Conservation (phyloP, 192 early-diverging fungal species). For the Backusella macrospora region DNA sequence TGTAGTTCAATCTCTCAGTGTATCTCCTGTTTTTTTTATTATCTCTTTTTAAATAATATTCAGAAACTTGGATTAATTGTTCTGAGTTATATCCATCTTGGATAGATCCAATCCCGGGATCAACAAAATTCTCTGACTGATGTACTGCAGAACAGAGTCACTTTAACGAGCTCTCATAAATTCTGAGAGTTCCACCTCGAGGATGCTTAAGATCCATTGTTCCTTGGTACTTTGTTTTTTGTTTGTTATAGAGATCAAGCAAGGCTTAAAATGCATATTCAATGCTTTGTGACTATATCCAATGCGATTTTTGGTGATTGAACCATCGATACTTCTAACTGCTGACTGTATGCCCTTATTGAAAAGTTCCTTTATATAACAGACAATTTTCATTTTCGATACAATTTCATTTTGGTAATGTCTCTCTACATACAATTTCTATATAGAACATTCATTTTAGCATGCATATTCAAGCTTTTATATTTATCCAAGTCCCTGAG, state of each 20-base stretch:
- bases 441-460: not conserved
- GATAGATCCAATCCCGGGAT: too few species aligned
- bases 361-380: too few species aligned
- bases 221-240: too few species aligned
- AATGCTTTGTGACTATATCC: too few species aligned
- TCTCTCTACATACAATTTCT: not conserved
- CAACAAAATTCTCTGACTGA: too few species aligned
- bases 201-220: too few species aligned
- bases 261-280: not conserved
- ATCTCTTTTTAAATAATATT: not conserved
- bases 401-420: not conserved
- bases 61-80: not conserved
- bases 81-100: too few species aligned
- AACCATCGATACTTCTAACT: not conserved
- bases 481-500: not conserved
- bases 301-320: not conserved
- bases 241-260: not conserved
- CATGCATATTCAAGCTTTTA: not conserved
- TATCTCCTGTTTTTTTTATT: not conserved
- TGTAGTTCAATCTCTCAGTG: too few species aligned
- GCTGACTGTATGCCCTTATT: not conserved
- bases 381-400: not conserved
- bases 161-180: too few species aligned
- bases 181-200: too few species aligned
- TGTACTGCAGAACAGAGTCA: too few species aligned